These are phyloP conservation scores for Avena atlantica DNA, from an alignment of 176 grass and related monocot genomes.

Conservation along the genomic window DNA sequence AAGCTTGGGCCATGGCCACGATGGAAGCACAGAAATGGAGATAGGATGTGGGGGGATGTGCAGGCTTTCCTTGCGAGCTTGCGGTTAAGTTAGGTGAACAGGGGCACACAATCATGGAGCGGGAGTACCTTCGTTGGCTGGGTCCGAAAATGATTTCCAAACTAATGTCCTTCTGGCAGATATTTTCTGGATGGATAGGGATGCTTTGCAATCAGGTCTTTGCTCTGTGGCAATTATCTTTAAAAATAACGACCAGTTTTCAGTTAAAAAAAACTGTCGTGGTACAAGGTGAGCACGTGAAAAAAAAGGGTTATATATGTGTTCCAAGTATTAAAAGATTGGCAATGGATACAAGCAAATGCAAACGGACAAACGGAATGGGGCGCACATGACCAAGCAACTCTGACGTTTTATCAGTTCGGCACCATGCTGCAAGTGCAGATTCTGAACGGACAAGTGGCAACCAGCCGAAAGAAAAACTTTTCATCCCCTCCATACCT, in stretches of 20 bases:
- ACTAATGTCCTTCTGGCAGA: background rate
- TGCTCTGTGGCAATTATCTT: background rate
- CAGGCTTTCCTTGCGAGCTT: background rate
- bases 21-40: background rate
- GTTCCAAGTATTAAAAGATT: background rate
- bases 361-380: background rate
- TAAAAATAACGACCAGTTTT: background rate
- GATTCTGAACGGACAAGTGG: background rate
- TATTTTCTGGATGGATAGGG: slow-evolving; percentile 14
- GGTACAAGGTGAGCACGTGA: background rate
- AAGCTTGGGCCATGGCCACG: slow-evolving; percentile 35
- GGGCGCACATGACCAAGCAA: background rate
- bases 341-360: background rate
- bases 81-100: background rate
- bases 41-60: background rate
- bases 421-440: too few species aligned
- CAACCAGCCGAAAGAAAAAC: background rate
- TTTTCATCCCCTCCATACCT: too few species aligned
- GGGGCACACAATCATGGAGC: background rate
- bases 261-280: background rate
- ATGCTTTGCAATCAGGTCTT: slow-evolving; percentile 1
- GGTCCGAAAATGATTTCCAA: background rate
- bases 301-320: background rate
- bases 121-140: background rate
- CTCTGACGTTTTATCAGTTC: background rate